phyloP scores from a whole-genome alignment of 768 basidiomycete species.

The Russula virescens region DNA sequence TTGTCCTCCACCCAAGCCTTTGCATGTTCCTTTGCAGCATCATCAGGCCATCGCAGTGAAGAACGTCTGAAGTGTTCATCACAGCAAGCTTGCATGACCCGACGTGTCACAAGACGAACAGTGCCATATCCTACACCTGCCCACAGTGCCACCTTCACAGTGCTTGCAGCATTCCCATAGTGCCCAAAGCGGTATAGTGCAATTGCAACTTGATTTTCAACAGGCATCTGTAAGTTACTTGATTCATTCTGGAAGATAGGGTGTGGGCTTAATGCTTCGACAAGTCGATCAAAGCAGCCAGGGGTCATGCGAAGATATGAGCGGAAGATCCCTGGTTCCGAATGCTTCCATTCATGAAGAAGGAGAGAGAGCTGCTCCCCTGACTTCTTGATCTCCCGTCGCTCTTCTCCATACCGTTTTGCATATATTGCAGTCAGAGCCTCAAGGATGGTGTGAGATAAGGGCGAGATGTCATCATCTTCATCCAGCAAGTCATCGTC shows the following conservation, averaged over 20 bases:
- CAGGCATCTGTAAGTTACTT: background rate
- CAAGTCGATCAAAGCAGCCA: background rate
- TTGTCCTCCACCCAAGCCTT: background rate
- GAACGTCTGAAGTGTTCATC: background rate
- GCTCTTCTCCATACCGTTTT: too few species aligned
- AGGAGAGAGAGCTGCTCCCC: too few species aligned
- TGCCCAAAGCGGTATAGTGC: background rate
- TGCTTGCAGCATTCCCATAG: background rate
- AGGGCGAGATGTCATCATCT: too few species aligned
- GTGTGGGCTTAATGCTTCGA: background rate
- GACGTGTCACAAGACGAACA: background rate
- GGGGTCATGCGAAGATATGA: background rate
- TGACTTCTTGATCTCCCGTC: too few species aligned
- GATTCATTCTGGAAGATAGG: too few species aligned
- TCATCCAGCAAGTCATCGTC: too few species aligned
- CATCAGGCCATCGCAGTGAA: background rate
- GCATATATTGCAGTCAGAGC: too few species aligned
- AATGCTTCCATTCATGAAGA: too few species aligned
- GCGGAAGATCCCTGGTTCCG: background rate
- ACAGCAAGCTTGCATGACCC: background rate
- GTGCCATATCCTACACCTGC: background rate
- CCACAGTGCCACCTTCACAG: background rate
- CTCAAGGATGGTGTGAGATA: too few species aligned
- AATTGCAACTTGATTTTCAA: background rate
- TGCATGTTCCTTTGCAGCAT: background rate